Conservation (phyloP, 495 filamentous ascomycete genomes). For the Penicillium bovifimosum region DNA sequence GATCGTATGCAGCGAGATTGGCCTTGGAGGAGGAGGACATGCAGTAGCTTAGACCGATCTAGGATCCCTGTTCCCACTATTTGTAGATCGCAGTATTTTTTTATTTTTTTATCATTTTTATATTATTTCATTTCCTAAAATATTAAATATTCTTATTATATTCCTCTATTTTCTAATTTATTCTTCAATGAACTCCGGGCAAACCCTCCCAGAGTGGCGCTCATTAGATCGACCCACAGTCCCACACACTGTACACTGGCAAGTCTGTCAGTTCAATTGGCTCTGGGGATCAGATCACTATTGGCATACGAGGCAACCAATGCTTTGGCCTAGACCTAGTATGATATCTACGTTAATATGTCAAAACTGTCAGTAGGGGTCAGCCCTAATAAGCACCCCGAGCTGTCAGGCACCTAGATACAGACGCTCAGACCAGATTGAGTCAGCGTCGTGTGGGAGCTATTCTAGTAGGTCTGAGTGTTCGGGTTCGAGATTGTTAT, state of each 20-base stretch:
- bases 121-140: background rate
- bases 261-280: background rate
- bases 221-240: conserved; percentile 21
- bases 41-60: conserved; percentile 16
- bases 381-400: background rate
- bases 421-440: background rate
- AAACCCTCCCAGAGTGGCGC: conserved; percentile 13
- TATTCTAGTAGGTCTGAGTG: conserved; percentile 23
- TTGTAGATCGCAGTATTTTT: conserved; percentile 13
- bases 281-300: background rate
- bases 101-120: conserved; percentile 1
- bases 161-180: background rate
- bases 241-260: background rate
- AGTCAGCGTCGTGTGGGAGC: conserved; percentile 13
- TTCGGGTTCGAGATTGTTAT: too few relatives aligned
- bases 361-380: background rate
- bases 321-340: background rate
- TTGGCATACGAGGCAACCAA: conserved; percentile 5
- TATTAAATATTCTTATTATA: background rate
- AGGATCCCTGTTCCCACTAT: conserved; percentile 14
- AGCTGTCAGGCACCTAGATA: background rate
- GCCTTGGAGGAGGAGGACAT: conserved; percentile 2
- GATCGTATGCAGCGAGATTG: conserved; percentile 17
- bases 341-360: background rate
- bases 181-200: conserved; percentile 1